A percentile compares a stretch with the other conserved stretches of the same genome.
Conservation (phyloP, 306 rosid genomes). For the Dryas drummondii region DNA sequence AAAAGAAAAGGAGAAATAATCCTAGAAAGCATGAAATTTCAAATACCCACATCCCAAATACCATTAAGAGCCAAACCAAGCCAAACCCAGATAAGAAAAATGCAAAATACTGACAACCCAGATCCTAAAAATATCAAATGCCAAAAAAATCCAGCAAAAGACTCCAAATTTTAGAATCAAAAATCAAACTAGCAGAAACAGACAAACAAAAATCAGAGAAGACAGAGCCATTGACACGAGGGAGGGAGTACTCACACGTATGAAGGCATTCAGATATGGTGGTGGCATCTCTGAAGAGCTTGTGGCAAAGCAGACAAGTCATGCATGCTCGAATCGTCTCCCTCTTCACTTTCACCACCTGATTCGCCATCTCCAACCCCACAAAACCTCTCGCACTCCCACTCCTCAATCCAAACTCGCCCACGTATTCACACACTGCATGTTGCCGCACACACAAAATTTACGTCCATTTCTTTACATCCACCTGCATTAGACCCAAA, state of each 20-base stretch:
- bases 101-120: constrained; percentile 26
- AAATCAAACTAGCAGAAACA: neutral
- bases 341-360: constrained; percentile 58
- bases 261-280: constrained; percentile 97
- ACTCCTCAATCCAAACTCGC: constrained; percentile 19
- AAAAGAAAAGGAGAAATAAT: neutral
- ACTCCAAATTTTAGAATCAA: constrained; percentile 29
- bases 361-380: constrained; percentile 68
- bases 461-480: constrained; percentile 56
- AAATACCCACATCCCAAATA: constrained; percentile 36
- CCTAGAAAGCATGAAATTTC: constrained; percentile 24
- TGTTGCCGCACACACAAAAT: constrained; percentile 41
- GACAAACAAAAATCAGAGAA: constrained; percentile 15
- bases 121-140: constrained; percentile 9
- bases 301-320: constrained; percentile 85
- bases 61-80: constrained; percentile 24
- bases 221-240: constrained; percentile 3
- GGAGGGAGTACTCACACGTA: constrained; percentile 65
- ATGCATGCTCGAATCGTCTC: constrained; percentile 81
- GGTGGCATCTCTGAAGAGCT: constrained; percentile 78
- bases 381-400: constrained; percentile 18
- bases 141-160: neutral
- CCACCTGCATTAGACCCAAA: constrained; percentile 41
- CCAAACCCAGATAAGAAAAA: constrained; percentile 37
- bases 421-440: constrained; percentile 59